These are phyloP conservation scores for Gypsophila paniculata DNA, from an alignment of 179 eudicot species.

Conservation along the genomic window DNA sequence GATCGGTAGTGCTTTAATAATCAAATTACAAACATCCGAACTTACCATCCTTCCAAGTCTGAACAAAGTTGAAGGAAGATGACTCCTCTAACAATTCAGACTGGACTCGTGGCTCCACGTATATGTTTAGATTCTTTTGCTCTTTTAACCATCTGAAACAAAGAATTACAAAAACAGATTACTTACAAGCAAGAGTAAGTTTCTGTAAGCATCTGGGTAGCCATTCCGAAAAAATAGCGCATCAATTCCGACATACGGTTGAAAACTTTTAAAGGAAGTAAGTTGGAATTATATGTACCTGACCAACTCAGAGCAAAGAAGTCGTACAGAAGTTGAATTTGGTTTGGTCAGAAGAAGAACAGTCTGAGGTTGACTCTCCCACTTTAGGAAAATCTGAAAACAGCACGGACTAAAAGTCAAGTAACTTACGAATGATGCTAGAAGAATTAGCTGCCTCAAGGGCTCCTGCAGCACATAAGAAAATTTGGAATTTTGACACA, in stretches of 20 bases:
- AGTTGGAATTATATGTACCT: conserved; percentile 42
- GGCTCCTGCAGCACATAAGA: no score
- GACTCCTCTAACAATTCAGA: conserved; percentile 74
- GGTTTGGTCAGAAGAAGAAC: conserved; percentile 90
- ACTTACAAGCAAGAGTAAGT: background rate
- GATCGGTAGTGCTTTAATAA: background rate
- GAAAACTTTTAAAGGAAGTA: background rate
- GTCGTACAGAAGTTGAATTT: conserved; percentile 73
- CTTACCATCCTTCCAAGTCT: conserved; percentile 82
- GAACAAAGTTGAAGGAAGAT: conserved; percentile 64
- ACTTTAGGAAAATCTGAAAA: conserved; percentile 85
- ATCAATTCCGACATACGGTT: no score
- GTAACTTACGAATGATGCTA: background rate
- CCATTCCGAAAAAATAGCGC: no score
- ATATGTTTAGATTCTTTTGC: conserved; percentile 53
- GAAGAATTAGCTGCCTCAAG: background rate
- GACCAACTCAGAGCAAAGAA: conserved; percentile 74
- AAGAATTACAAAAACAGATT: conserved; percentile 20
- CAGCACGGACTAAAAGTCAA: conserved; percentile 16
- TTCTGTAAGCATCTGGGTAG: no score
- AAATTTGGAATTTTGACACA: no score
- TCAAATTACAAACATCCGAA: background rate
- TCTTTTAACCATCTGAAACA: conserved; percentile 77
- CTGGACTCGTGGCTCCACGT: conserved; percentile 84
- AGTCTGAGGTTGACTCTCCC: conserved; percentile 83